These are phyloP conservation scores for Rhodotorula mucilaginosa DNA, from an alignment of 1,284 basidiomycete genomes.

Conservation along the genomic window DNA sequence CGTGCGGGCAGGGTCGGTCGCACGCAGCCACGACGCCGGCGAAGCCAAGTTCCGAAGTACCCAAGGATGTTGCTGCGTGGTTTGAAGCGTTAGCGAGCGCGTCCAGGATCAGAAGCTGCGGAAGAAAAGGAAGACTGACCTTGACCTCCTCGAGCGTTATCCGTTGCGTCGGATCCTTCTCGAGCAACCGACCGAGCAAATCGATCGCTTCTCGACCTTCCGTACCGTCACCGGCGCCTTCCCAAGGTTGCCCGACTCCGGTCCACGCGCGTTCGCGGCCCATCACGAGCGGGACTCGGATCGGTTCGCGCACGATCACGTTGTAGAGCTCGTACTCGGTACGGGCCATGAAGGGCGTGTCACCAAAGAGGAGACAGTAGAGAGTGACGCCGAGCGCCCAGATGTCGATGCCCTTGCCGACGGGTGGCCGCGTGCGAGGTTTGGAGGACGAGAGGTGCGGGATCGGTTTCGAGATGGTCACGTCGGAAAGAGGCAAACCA, in stretches of 20 bases:
- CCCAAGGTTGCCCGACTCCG: conserved; percentile 48
- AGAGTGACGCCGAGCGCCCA: conserved; percentile 99
- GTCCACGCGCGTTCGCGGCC: conserved; percentile 66
- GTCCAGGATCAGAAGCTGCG: background rate
- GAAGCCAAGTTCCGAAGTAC: conserved; percentile 70
- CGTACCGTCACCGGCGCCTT: conserved; percentile 49
- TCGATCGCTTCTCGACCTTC: conserved; percentile 65
- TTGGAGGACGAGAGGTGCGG: conserved; percentile 20
- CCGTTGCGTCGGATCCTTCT: conserved; percentile 76
- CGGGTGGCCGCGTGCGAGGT: conserved; percentile 52
- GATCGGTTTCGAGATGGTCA: conserved; percentile 40
- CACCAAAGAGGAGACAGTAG: conserved; percentile 89
- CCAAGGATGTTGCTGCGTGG: conserved; percentile 60
- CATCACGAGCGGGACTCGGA: conserved; percentile 69
- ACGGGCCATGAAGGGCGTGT: conserved; percentile 64
- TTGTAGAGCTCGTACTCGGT: conserved; percentile 80
- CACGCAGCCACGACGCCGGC: conserved; percentile 71
- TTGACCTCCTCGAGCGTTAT: conserved; percentile 83
- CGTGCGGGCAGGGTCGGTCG: conserved; percentile 65
- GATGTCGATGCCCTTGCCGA: conserved; percentile 96
- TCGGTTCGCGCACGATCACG: conserved; percentile 76
- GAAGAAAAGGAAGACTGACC: conserved; percentile 54
- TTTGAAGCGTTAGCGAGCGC: background rate
- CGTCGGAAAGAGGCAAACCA: conserved; percentile 21
- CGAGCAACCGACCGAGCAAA: conserved; percentile 71